A percentile compares a stretch with the other conserved stretches of the same genome.
These are phyloP conservation scores for barrel medic (Medicago truncatula) DNA, from an alignment of 306 rosid genomes.

Conservation along the genomic window DNA sequence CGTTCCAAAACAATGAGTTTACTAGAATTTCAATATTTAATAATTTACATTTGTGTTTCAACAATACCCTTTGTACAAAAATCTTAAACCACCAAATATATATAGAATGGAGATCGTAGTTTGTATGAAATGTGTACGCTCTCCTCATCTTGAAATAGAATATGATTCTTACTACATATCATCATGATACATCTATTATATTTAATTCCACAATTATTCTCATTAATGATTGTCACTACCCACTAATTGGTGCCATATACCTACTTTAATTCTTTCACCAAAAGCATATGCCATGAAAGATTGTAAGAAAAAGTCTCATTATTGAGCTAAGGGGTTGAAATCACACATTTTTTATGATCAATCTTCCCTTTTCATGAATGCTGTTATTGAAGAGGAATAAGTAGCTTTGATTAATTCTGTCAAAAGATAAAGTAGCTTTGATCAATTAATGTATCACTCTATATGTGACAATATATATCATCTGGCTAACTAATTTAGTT, in stretches of 20 bases:
- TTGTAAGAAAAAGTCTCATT: constrained; percentile 31
- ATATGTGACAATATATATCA: constrained; percentile 28
- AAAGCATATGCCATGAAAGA: constrained; percentile 40
- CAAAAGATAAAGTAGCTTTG: neutral
- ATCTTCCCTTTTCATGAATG: constrained; percentile 44
- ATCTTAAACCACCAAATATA: no score
- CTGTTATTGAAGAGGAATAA: constrained; percentile 37
- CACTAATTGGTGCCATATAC: constrained; percentile 35
- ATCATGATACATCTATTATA: constrained; percentile 37
- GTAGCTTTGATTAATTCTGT: constrained; percentile 23
- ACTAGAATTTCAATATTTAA: neutral
- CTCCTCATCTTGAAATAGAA: constrained; percentile 18
- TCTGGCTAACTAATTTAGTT: constrained; percentile 46
- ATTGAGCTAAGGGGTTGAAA: constrained; percentile 41
- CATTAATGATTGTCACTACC: constrained; percentile 39
- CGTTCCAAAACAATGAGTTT: neutral
- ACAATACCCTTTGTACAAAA: neutral
- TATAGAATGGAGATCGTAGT: neutral
- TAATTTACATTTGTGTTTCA: neutral
- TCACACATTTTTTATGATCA: constrained; percentile 43
- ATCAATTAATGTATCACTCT: constrained; percentile 9
- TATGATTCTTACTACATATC: constrained; percentile 29
- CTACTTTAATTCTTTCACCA: constrained; percentile 46
- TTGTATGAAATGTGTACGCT: neutral
- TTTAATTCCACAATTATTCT: constrained; percentile 42